Conservation (phyloP, 257 asterid genomes). For the Solanum microdontum region DNA sequence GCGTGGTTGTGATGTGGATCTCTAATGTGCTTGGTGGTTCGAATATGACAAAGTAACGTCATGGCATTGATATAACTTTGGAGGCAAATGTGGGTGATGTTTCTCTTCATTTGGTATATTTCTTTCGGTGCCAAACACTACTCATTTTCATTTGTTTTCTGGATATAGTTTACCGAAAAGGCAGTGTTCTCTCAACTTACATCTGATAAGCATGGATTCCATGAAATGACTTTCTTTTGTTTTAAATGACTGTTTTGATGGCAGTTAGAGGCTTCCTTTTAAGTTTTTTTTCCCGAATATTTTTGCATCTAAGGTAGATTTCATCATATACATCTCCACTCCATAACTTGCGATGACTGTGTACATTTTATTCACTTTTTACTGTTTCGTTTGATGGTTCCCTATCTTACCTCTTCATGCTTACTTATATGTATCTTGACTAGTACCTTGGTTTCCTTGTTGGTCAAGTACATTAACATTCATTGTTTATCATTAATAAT, state of each 20-base stretch:
- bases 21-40: neutral
- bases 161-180: neutral
- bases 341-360: neutral
- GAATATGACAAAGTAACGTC: neutral
- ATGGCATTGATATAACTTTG: neutral
- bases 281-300: neutral
- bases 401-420: neutral
- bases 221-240: neutral
- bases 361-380: neutral
- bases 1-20: neutral
- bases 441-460: neutral
- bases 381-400: neutral
- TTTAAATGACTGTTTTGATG: neutral
- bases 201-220: neutral
- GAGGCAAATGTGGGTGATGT: neutral
- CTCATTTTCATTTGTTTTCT: neutral
- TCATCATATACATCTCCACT: neutral
- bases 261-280: neutral
- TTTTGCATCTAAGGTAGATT: neutral
- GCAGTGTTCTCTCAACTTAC: neutral
- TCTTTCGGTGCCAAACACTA: neutral
- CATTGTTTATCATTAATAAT: slow-evolving; percentile 2
- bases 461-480: neutral
- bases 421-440: neutral
- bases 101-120: neutral